phyloP scores from a whole-genome alignment of 1,284 basidiomycete genomes.

The Marasmius tenuissimus region DNA sequence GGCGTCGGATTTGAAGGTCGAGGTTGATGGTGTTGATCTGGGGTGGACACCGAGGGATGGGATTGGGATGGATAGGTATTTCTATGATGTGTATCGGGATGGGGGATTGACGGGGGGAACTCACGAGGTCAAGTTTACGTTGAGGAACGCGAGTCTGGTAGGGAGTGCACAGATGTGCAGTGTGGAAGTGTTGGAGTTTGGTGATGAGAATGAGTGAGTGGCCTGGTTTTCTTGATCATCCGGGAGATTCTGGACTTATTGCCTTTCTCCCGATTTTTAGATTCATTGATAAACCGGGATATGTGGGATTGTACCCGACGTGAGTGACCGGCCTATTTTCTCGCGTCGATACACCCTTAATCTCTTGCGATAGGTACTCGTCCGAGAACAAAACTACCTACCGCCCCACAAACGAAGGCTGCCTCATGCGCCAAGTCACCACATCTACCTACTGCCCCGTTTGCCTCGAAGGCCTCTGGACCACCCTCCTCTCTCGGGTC shows the following conservation, averaged over 20 bases:
- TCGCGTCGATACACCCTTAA: neutral
- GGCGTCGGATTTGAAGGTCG: slow-evolving; percentile 53
- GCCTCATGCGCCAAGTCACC: slow-evolving; percentile 79
- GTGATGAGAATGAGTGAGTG: slow-evolving; percentile 55
- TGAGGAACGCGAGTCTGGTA: slow-evolving; percentile 50
- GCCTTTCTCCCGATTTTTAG: slow-evolving; percentile 34
- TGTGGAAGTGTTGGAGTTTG: slow-evolving; percentile 77
- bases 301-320: slow-evolving; percentile 78
- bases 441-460: slow-evolving; percentile 74
- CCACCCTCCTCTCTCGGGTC: slow-evolving; percentile 58
- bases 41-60: slow-evolving; percentile 54
- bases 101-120: slow-evolving; percentile 27
- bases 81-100: slow-evolving; percentile 58
- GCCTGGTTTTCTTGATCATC: neutral
- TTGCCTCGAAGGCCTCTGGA: slow-evolving; percentile 75
- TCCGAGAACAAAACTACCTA: slow-evolving; percentile 62
- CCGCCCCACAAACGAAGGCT: slow-evolving; percentile 80
- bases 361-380: slow-evolving; percentile 47
- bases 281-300: slow-evolving; percentile 58
- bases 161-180: slow-evolving; percentile 74
- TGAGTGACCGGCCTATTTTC: slow-evolving; percentile 29
- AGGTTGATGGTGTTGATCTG: slow-evolving; percentile 61
- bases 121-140: slow-evolving; percentile 57
- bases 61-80: slow-evolving; percentile 70
- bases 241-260: neutral